A percentile compares a stretch with the other conserved stretches of the same genome.
Evolutionary conservation across 2,329 filamentous ascomycete species (phyloP).

Genomic region (Chaetoscypha palmicola): DNA sequence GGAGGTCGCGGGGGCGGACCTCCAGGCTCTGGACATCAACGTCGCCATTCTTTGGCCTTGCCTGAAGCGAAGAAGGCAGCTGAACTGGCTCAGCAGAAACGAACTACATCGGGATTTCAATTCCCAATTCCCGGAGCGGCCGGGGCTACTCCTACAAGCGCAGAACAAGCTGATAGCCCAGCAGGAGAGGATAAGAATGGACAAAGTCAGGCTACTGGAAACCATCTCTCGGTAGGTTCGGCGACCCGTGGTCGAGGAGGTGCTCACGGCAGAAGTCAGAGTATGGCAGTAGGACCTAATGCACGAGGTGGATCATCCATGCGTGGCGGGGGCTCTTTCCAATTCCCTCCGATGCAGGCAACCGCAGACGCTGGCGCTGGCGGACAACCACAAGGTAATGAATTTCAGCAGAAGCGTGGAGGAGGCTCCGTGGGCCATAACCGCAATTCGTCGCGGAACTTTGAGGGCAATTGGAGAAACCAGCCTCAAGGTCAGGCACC

Average conservation of each 20-base stretch:
- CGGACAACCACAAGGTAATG: slow-evolving; percentile 38
- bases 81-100: slow-evolving; percentile 92
- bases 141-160: slow-evolving; percentile 51
- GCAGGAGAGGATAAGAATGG: slow-evolving; percentile 24
- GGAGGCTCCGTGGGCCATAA: slow-evolving; percentile 65
- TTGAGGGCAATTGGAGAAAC: slow-evolving; percentile 96
- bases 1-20: slow-evolving; percentile 67
- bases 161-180: slow-evolving; percentile 33
- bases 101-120: slow-evolving; percentile 88
- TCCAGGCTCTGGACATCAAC: slow-evolving; percentile 72
- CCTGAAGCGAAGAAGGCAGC: slow-evolving; percentile 97
- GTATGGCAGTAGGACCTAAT: slow-evolving; percentile 70
- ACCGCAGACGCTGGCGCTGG: slow-evolving; percentile 44
- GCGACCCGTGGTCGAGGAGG: slow-evolving; percentile 45
- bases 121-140: slow-evolving; percentile 74
- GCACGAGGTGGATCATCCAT: slow-evolving; percentile 55
- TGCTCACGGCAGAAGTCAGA: slow-evolving; percentile 74
- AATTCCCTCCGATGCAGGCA: slow-evolving; percentile 52
- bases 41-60: slow-evolving; percentile 88
- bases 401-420: slow-evolving; percentile 59
- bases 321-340: slow-evolving; percentile 65
- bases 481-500: slow-evolving; percentile 45
- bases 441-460: slow-evolving; percentile 82
- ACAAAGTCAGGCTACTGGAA: slow-evolving; percentile 19
- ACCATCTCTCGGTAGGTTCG: slow-evolving; percentile 17